Conservation (phyloP, 192 early-diverging fungal genomes). For the Podila verticillata region DNA sequence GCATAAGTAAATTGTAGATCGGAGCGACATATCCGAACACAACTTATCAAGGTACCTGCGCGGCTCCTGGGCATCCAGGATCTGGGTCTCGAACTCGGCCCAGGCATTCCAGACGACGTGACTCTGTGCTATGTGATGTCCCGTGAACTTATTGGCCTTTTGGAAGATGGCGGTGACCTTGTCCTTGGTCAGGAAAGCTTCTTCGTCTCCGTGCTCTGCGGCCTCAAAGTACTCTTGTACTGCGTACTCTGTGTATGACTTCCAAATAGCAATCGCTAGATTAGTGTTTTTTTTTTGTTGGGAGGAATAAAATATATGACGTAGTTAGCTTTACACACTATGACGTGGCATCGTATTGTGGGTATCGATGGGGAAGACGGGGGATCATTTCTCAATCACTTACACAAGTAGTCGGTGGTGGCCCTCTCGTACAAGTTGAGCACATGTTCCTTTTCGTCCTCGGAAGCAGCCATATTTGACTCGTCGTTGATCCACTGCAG, state of each 20-base stretch:
- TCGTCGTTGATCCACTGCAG: conserved; percentile 80
- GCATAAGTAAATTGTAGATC: conserved; percentile 55
- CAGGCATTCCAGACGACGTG: conserved; percentile 70
- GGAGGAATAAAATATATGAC: neutral
- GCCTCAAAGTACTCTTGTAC: conserved; percentile 54
- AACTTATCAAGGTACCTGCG: conserved; percentile 16
- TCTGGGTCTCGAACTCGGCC: conserved; percentile 65
- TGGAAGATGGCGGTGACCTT: conserved; percentile 55
- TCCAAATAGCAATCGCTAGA: conserved; percentile 75
- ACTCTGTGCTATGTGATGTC: conserved; percentile 67
- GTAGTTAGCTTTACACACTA: no score
- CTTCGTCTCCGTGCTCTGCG: conserved; percentile 29
- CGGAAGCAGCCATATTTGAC: conserved; percentile 50
- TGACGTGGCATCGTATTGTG: no score
- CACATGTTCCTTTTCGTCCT: conserved; percentile 59
- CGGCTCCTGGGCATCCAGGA: conserved; percentile 53
- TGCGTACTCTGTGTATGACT: conserved; percentile 66
- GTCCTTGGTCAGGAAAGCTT: conserved; percentile 39
- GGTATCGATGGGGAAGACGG: no score
- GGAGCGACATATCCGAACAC: conserved; percentile 27
- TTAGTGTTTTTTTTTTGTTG: neutral
- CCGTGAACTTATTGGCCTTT: conserved; percentile 57
- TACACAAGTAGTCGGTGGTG: conserved; percentile 78
- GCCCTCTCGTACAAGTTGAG: conserved; percentile 64
- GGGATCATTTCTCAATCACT: conserved; percentile 1